Conservation (phyloP, 257 asterid species). For the Linderniella brevidens region DNA sequence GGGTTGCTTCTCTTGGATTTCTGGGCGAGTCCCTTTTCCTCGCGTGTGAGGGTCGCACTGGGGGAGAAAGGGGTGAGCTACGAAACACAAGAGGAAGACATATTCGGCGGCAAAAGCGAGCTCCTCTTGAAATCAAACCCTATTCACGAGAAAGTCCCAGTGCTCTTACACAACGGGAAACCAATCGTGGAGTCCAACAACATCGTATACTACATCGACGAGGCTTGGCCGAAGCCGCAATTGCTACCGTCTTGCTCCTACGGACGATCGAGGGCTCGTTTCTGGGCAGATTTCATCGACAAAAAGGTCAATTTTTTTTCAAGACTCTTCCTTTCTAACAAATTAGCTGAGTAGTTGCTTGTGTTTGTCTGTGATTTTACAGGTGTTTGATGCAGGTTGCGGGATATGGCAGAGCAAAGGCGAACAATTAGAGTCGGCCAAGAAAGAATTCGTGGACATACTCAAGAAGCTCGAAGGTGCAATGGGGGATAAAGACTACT, state of each 20-base stretch:
- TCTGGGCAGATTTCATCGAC: too few relatives aligned
- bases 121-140: conserved; percentile 22
- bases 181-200: conserved; percentile 15
- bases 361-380: background rate
- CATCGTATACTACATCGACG: conserved; percentile 23
- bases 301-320: too few relatives aligned
- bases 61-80: conserved; percentile 14
- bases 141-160: conserved; percentile 22
- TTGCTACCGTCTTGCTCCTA: too few relatives aligned
- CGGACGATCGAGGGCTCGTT: too few relatives aligned
- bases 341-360: too few relatives aligned
- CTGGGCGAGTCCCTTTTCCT: background rate
- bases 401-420: conserved; percentile 45
- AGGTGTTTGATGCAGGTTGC: conserved; percentile 37
- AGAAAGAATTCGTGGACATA: conserved; percentile 40
- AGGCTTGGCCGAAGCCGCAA: conserved; percentile 10
- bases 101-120: conserved; percentile 15
- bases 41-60: conserved; percentile 15
- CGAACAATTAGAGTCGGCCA: conserved; percentile 33
- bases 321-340: too few relatives aligned
- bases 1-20: background rate
- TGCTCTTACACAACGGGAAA: conserved; percentile 15
- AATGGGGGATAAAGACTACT: conserved; percentile 38
- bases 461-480: conserved; percentile 62
- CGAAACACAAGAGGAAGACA: conserved; percentile 17